A percentile compares a stretch with the other conserved stretches of the same genome.
phyloP scores from a whole-genome alignment of 805 yeast genomes.

The Blastobotrys attinorum region DNA sequence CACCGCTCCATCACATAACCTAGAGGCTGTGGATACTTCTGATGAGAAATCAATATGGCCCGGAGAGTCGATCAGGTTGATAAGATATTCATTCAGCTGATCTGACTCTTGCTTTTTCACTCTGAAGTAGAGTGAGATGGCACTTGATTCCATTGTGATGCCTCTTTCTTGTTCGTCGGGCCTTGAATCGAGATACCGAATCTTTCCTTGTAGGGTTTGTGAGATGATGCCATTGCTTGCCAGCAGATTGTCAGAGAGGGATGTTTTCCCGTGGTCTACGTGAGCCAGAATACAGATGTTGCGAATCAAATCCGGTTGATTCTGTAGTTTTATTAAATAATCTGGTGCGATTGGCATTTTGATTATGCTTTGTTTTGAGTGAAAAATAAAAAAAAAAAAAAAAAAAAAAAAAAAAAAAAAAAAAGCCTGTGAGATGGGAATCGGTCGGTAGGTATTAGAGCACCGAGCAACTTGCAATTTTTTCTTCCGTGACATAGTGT shows the following conservation, averaged over 20 bases:
- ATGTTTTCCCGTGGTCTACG: slow-evolving; percentile 98
- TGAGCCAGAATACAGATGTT: slow-evolving; percentile 96
- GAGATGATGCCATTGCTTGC: slow-evolving; percentile 97
- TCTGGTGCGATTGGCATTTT: slow-evolving; percentile 45
- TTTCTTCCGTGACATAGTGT: too few relatives aligned
- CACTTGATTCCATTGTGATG: slow-evolving; percentile 95
- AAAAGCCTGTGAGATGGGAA: too few relatives aligned
- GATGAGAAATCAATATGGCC: slow-evolving; percentile 98
- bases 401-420: too few relatives aligned
- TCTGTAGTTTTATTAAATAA: slow-evolving; percentile 59
- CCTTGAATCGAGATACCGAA: slow-evolving; percentile 84
- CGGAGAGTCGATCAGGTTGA: slow-evolving; percentile 94
- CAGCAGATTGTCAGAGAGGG: slow-evolving; percentile 80
- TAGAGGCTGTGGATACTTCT: slow-evolving; percentile 92
- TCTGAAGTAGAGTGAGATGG: slow-evolving; percentile 85
- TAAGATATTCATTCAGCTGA: slow-evolving; percentile 62
- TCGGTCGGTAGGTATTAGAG: too few relatives aligned
- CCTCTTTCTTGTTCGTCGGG: slow-evolving; percentile 96
- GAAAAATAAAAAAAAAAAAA: too few relatives aligned
- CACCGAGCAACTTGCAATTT: background rate
- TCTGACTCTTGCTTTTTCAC: slow-evolving; percentile 35
- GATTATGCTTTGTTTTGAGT: background rate
- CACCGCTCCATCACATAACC: slow-evolving; percentile 95
- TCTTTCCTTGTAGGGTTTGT: slow-evolving; percentile 89
- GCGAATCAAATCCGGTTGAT: slow-evolving; percentile 60